phyloP scores from a whole-genome alignment of 805 yeast species.

The Saccharomycopsis selenospora region DNA sequence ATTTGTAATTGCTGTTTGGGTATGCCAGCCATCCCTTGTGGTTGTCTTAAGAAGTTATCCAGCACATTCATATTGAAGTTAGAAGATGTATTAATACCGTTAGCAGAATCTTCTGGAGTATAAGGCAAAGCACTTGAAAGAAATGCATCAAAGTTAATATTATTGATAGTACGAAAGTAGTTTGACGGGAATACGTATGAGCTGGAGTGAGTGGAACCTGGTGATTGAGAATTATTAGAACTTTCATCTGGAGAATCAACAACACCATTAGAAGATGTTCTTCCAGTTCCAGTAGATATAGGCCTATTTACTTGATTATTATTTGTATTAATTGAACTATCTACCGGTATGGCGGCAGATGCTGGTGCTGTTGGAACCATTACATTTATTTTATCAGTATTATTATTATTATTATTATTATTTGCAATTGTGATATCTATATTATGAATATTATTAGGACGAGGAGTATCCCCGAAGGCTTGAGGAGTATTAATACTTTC shows the following conservation, averaged over 20 bases:
- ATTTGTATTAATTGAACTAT: neutral
- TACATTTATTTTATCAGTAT: neutral
- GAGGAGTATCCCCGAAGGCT: neutral
- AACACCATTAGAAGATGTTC: neutral
- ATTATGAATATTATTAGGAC: neutral
- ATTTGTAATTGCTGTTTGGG: neutral
- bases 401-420: neutral
- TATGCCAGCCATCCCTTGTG: neutral
- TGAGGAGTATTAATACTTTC: neutral
- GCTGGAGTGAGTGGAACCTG: neutral
- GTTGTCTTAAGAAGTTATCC: too few species aligned
- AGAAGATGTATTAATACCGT: neutral
- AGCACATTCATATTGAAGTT: neutral
- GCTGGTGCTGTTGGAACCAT: neutral
- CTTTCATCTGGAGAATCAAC: neutral
- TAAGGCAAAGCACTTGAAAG: neutral
- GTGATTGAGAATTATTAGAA: neutral
- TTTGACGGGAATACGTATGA: neutral
- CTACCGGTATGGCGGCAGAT: neutral
- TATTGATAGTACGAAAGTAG: neutral
- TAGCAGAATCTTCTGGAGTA: neutral
- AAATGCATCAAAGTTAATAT: neutral
- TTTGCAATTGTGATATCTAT: neutral
- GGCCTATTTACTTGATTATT: neutral
- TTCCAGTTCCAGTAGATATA: neutral